A percentile compares a stretch with the other conserved stretches of the same genome.
Evolutionary conservation across 1,284 basidiomycete species (phyloP).

Genomic region (Volvariella surrecta): DNA sequence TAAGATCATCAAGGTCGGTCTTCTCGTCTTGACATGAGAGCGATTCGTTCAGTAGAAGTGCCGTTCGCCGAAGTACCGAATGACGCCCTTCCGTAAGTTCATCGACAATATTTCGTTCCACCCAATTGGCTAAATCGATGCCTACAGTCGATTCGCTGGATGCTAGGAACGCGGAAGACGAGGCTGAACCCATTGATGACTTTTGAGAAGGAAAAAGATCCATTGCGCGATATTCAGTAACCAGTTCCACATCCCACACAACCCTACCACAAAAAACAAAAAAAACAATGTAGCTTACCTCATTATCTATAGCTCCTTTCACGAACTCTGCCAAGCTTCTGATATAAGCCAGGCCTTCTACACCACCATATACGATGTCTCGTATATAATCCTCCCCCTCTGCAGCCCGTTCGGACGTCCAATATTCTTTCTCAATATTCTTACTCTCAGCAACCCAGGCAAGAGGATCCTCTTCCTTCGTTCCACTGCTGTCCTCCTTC

Average conservation of each 20-base stretch:
- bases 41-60: constrained; percentile 16
- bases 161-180: constrained; percentile 10
- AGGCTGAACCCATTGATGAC: not conserved
- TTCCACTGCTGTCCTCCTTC: constrained; percentile 5
- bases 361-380: constrained; percentile 68
- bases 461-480: not conserved
- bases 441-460: constrained; percentile 12
- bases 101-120: constrained; percentile 50
- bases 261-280: constrained; percentile 6
- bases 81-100: constrained; percentile 52
- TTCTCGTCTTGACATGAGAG: not conserved
- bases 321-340: constrained; percentile 68
- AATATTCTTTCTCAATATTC: constrained; percentile 28
- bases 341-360: constrained; percentile 64
- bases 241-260: constrained; percentile 1
- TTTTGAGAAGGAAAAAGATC: constrained; percentile 8
- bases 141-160: constrained; percentile 14
- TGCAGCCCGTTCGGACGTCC: constrained; percentile 34
- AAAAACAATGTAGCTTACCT: constrained; percentile 13
- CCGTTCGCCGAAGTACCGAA: constrained; percentile 29
- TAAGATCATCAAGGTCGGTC: constrained; percentile 3
- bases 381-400: constrained; percentile 54
- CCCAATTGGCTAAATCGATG: constrained; percentile 45
- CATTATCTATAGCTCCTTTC: constrained; percentile 13
- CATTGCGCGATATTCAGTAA: too few relatives aligned